Evolutionary conservation across 1,284 basidiomycete genomes (phyloP).

Genomic region (Tilletia caries): DNA sequence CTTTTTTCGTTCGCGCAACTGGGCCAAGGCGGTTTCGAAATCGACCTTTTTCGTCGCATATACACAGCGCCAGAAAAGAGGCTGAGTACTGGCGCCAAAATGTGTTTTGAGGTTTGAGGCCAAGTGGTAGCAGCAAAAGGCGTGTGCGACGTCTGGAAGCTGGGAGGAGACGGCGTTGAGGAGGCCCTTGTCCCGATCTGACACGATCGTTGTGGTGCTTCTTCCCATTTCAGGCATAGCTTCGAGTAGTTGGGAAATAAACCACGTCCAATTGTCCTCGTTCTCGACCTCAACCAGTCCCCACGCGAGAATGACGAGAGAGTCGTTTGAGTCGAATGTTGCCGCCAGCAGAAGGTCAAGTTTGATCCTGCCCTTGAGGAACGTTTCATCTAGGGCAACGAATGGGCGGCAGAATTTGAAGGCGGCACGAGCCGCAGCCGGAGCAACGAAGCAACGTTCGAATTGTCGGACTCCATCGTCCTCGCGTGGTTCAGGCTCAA

Average conservation of each 20-base stretch:
- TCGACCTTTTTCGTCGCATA: not conserved
- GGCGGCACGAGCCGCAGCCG: not conserved
- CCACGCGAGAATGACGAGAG: not conserved
- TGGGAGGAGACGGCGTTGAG: not conserved
- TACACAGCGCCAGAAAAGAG: too few species aligned
- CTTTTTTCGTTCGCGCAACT: not conserved
- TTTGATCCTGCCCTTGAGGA: not conserved
- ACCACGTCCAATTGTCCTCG: not conserved
- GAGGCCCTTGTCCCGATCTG: slow-evolving; percentile 3
- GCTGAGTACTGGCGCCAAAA: not conserved
- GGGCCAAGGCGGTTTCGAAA: not conserved
- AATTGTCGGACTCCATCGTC: not conserved
- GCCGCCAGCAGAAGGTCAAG: not conserved
- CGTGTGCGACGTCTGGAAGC: not conserved
- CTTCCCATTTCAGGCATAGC: not conserved
- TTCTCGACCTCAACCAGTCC: not conserved
- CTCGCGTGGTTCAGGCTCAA: not conserved
- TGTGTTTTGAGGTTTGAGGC: not conserved
- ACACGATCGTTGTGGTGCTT: not conserved
- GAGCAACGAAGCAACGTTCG: not conserved
- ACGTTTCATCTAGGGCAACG: not conserved
- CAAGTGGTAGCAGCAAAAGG: not conserved
- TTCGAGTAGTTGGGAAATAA: not conserved
- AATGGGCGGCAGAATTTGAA: not conserved
- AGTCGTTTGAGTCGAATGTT: not conserved